Evolutionary conservation across 208 protist species (phyloP), one percentile per base, ranked within the genome.

Genomic region (Leishmania turanica): DNA sequence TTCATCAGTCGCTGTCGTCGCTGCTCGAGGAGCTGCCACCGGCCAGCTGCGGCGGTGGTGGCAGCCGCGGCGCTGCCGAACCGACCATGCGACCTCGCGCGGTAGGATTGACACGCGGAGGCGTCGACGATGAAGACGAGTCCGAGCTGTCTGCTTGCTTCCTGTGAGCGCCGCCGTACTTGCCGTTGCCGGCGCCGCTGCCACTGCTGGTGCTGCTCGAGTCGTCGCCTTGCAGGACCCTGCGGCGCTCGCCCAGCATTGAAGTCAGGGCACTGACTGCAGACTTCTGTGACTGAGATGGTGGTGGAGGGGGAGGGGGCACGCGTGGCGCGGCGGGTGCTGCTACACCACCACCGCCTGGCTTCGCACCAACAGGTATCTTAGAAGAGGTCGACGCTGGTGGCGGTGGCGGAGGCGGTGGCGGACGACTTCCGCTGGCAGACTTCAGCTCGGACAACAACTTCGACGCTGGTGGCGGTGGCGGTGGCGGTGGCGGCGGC

Each of bases 401-500:
- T n/a, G n/a, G 42, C 13, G 51, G 78, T 49, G 34, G 56, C 56
- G 80, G 56, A 6, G 56, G 56, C 56, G 66, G 66, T 9, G 78
- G 45, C 54, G 82, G 78, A 15, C 81, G 54, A 6, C 60, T 47
- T n/a, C 21, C 69, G 27, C 66, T 68, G 17, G 75, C 65, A 40
- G 78, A 60, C 77, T 54, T 80, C n/a, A 75, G 60, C 31, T 34
- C 70, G 49, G 53, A 3, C 13, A 51, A 37, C 3, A 49, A 60
- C 17, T 64, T 81, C 9, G 88, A 84, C 56, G 83, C 70, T 49
- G 54, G 75, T 13, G 75, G 49, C 31, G 78, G 37, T 49, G 54
- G 75, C 11, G 75, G 49, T 24, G 78, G 37, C 9, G 84, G 76
- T n/a, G 87, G 84, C 21, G 88, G 84, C 58, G 88, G 85, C 49